A percentile compares a stretch with the other conserved stretches of the same genome.
Evolutionary conservation across 1,284 basidiomycete species (phyloP).

Genomic region (Porodaedalea pini): DNA sequence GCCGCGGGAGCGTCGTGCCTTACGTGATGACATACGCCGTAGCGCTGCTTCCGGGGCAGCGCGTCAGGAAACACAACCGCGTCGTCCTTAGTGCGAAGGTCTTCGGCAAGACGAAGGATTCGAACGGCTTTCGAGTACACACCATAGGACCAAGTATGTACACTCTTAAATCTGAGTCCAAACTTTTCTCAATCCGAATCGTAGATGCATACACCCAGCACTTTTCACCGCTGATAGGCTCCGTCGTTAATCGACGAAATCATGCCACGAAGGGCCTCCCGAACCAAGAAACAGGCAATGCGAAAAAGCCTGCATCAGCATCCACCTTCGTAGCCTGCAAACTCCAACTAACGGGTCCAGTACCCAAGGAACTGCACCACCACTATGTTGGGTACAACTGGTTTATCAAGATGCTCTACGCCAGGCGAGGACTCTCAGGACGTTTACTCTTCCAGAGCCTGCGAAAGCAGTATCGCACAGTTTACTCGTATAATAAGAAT

Average conservation of each 20-base stretch:
- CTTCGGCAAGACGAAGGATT: constrained; percentile 32
- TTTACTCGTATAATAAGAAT: constrained; percentile 41
- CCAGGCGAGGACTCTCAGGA: constrained; percentile 36
- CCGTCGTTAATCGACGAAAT: constrained; percentile 24
- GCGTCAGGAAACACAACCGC: constrained; percentile 28
- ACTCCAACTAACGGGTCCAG: constrained; percentile 43
- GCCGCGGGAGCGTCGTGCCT: constrained; percentile 34
- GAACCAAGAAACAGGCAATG: constrained; percentile 12
- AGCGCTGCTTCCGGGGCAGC: constrained; percentile 25
- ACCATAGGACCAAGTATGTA: constrained; percentile 38
- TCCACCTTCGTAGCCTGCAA: constrained; percentile 44
- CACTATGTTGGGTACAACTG: constrained; percentile 44
- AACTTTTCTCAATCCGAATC: neutral
- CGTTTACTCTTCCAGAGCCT: constrained; percentile 37
- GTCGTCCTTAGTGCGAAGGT: constrained; percentile 34
- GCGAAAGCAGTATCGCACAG: constrained; percentile 40
- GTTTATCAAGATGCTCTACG: constrained; percentile 44
- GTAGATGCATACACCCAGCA: constrained; percentile 33
- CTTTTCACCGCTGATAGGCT: constrained; percentile 34
- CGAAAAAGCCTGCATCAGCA: constrained; percentile 18
- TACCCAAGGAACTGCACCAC: constrained; percentile 41
- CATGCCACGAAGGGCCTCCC: constrained; percentile 16
- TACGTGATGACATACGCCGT: constrained; percentile 33
- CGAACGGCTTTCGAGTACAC: constrained; percentile 37
- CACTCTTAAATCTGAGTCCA: neutral